Evolutionary conservation across 2,329 filamentous ascomycete genomes (phyloP), one percentile per base, ranked within the genome.

Genomic region (Penicillium glabrum): DNA sequence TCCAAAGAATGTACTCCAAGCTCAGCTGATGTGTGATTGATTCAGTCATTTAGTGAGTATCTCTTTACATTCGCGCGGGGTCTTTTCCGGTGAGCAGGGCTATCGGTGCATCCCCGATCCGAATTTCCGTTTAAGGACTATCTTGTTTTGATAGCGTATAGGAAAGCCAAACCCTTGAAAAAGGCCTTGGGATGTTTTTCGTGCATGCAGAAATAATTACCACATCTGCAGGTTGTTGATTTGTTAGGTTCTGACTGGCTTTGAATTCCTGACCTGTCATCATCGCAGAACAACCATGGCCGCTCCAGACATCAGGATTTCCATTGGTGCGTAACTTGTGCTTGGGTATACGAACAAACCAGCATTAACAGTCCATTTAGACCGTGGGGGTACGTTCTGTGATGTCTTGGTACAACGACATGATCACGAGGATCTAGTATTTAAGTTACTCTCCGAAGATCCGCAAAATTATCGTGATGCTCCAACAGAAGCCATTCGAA

Each of bases 61-160:
- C 23, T 44, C 21, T 13, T 44, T 44, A 10, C 23, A 24, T 24
- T 23, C 19, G 19, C 41, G 41, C 41, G 41, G 41, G 41, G 41
- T 44, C 14, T 24, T 43, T 21, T 9, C 39, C 39, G 13, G 46
- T 27, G 26, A 27, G 26, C 26, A 29, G 46, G 33, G 26, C 39
- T 5, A 31, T 54, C 52, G 52, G 52, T 35, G 23, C 35, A 44
- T 33, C 26, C 33, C 52, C 52, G 52, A 54, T 39, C n/a, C 9
- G 14, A 49, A 54, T 45, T 48, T 31, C 52, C 52, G 19, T 14
- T 54, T 48, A 31, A 24, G 26, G 37, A n/a, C 13, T 7, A 16
- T 53, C 16, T 23, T 9, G 8, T 10, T 33, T 14, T 4, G 29
- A 49, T 37, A 19, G 24, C 29, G 11, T 37, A 9, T 5, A 11